A percentile compares a stretch with the other conserved stretches of the same genome.
These are phyloP conservation scores for Septoria linicola DNA, from an alignment of 2,329 filamentous ascomycete species.

Conservation along the genomic window DNA sequence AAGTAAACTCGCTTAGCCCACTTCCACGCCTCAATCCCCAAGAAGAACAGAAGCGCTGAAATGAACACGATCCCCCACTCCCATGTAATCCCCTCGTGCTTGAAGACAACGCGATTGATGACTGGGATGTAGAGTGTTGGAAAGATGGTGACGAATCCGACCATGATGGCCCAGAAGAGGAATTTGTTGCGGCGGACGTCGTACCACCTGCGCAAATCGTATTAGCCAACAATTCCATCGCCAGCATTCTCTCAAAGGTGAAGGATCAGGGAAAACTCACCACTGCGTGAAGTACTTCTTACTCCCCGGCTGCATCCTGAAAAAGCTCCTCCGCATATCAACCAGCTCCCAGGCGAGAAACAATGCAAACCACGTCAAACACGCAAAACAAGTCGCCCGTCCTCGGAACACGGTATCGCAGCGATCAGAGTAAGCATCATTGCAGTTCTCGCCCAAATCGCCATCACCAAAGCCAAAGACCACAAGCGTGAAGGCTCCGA, in stretches of 20 bases:
- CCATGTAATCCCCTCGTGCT: slow-evolving; percentile 64
- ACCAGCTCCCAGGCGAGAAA: slow-evolving; percentile 78
- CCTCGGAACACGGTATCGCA: slow-evolving; percentile 68
- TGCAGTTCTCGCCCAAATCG: slow-evolving; percentile 58
- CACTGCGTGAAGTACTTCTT: slow-evolving; percentile 62
- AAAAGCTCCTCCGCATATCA: slow-evolving; percentile 69
- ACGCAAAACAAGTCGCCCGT: slow-evolving; percentile 70
- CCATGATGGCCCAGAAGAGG: slow-evolving; percentile 46
- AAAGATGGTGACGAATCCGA: slow-evolving; percentile 47
- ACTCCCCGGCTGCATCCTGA: slow-evolving; percentile 66
- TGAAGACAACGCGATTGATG: slow-evolving; percentile 64
- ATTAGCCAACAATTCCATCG: too few species aligned
- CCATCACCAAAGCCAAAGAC: slow-evolving; percentile 58
- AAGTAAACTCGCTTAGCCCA: slow-evolving; percentile 56
- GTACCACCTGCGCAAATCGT: slow-evolving; percentile 38
- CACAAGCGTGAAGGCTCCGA: slow-evolving; percentile 63
- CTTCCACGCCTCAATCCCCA: slow-evolving; percentile 65
- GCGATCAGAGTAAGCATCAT: slow-evolving; percentile 52
- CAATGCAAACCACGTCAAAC: slow-evolving; percentile 71
- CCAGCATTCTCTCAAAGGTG: too few species aligned
- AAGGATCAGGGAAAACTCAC: background rate
- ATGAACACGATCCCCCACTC: slow-evolving; percentile 18
- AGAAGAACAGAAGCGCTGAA: slow-evolving; percentile 56
- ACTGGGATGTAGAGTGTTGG: slow-evolving; percentile 63
- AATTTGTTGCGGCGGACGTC: slow-evolving; percentile 72